Percentiles rank a stretch among this genome's conserved stretches.
Evolutionary conservation across 768 basidiomycete species (phyloP).

Genomic region (Amanita exitialis): DNA sequence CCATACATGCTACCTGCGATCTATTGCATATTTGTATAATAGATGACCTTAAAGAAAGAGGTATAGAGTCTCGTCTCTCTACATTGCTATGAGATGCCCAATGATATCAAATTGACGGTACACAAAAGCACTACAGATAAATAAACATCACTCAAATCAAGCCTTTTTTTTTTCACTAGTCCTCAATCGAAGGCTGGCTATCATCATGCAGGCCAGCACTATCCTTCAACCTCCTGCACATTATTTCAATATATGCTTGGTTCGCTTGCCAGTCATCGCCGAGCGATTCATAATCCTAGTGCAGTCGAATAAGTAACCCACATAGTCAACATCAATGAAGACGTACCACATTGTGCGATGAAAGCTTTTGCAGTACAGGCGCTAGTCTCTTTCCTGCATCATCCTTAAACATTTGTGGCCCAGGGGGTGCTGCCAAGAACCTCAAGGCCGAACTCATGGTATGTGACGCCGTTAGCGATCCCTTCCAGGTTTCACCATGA

Average conservation of each 20-base stretch:
- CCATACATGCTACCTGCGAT: background rate
- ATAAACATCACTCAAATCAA: background rate
- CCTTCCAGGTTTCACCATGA: slow-evolving; percentile 3
- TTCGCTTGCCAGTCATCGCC: slow-evolving; percentile 51
- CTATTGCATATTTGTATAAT: slow-evolving; percentile 5
- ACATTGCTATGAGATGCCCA: background rate
- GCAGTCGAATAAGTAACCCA: slow-evolving; percentile 9
- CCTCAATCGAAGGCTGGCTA: background rate
- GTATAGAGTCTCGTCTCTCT: background rate
- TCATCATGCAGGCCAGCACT: slow-evolving; percentile 45
- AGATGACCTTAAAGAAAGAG: background rate
- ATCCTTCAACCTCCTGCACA: slow-evolving; percentile 63
- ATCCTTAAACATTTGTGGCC: slow-evolving; percentile 45
- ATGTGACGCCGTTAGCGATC: slow-evolving; percentile 10
- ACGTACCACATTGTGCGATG: slow-evolving; percentile 23
- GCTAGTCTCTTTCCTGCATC: slow-evolving; percentile 48
- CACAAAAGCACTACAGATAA: background rate
- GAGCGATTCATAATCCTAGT: slow-evolving; percentile 31
- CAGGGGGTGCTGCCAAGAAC: slow-evolving; percentile 38
- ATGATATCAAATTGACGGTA: background rate
- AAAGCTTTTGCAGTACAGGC: slow-evolving; percentile 48
- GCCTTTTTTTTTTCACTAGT: background rate
- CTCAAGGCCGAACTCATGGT: slow-evolving; percentile 42
- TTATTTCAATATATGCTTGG: slow-evolving; percentile 66
- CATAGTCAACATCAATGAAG: slow-evolving; percentile 11